Base-by-base conservation (phyloP, 441 rosid genomes). In the Lepidium campestre region DNA sequence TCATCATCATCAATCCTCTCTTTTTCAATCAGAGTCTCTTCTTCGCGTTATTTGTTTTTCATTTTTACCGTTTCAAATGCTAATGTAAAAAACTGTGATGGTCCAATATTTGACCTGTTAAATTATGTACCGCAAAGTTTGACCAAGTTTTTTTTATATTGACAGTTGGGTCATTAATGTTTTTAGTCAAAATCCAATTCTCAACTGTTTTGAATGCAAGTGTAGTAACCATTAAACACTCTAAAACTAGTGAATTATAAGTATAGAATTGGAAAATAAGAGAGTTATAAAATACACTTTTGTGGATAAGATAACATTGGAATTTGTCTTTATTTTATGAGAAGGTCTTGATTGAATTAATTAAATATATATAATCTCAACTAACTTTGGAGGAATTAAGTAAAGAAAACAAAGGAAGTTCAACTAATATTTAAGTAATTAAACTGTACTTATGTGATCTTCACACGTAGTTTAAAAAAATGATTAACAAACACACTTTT, bases 81-180 rank as follows among this genome's bases (percentile, higher is more conserved):
- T n/a, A n/a, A n/a, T n/a, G n/a, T n/a, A n/a, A n/a, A n/a, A 10
- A 14, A 14, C 45, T 1, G 15, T 32, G 25, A 13, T 13, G 4
- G 48, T 22, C 36, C 14, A 55, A 35, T 10, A n/a, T 37, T 47
- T 68, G 52, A 62, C 70, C 11, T 9, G 23, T 35, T 25, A 36
- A 25, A 23, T 34, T 54, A 25, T 57, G 12, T 45, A 71, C 70
- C 75, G 49, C 64, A 63, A 71, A 45, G 2, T 10, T 71, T 71
- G 70, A 71, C 75, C n/a, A 44, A 3, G 0, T 29, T 48, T 22
- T 53, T n/a, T 25, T 25, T 4, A 25, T 25, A 4, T 70, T 22
- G 14, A 36, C 34, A 55, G 56, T 61, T 35, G 57, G 62, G 18
- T 40, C 57, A 25, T 54, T 60, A 69, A 60, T 60, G 61, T 25